Conservation (phyloP, 176 grass and related monocot species). For the Alloteropsis semialata region DNA sequence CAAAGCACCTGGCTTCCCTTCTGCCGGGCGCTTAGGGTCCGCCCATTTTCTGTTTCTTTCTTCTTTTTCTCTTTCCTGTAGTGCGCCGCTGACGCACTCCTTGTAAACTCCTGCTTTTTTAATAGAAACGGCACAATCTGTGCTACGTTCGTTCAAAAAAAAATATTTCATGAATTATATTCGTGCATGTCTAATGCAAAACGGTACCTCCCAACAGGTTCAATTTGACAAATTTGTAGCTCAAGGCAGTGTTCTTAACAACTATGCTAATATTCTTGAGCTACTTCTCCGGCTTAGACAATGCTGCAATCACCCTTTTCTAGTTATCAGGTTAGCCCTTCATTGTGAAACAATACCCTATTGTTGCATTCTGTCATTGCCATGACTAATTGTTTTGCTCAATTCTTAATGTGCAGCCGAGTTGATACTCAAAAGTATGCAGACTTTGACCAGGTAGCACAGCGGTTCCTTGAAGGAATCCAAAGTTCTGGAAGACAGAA, state of each 20-base stretch:
- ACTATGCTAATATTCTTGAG: conserved; percentile 88
- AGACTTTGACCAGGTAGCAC: conserved; percentile 67
- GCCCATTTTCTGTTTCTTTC: too few species aligned
- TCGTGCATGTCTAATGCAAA: conserved; percentile 2
- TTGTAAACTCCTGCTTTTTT: too few species aligned
- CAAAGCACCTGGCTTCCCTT: too few species aligned
- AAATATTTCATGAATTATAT: background rate
- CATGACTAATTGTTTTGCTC: conserved; percentile 13
- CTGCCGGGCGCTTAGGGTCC: too few species aligned
- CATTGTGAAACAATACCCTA: background rate
- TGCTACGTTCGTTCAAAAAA: too few species aligned
- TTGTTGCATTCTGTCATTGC: background rate
- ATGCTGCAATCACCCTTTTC: conserved; percentile 92
- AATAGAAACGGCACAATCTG: too few species aligned
- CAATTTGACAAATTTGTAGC: conserved; percentile 82
- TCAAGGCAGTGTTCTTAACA: conserved; percentile 83
- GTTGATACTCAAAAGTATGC: conserved; percentile 54
- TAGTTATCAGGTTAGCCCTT: conserved; percentile 76
- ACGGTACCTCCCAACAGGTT: conserved; percentile 45
- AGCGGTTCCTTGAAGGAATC: conserved; percentile 59
- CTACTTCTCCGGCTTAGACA: conserved; percentile 81
- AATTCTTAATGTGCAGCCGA: conserved; percentile 50
- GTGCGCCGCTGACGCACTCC: too few species aligned
- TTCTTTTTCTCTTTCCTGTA: too few species aligned
- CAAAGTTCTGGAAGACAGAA: background rate